Evolutionary conservation across 768 basidiomycete species (phyloP), one percentile per base, ranked within the genome.

Genomic region (Austroboletus eburneus): DNA sequence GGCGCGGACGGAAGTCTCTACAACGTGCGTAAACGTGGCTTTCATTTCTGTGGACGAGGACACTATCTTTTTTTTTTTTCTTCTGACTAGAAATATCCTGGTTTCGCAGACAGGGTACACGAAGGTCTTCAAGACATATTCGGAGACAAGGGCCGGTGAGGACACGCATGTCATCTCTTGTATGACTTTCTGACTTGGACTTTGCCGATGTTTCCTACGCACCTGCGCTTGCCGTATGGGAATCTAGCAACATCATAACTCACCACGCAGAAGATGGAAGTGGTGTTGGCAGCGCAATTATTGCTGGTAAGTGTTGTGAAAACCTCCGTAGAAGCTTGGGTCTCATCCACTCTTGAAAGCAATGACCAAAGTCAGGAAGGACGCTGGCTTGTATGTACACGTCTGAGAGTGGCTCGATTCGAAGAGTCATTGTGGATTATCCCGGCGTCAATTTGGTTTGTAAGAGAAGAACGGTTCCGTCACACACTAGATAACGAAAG

Each of bases 1-100:
- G 93, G 90, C 37, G 91, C 91, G 2, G 95, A 98, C 62, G 95
- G 95, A 3, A 88, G 85, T n/a, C 66, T 97, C 57, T 97, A 97
- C 69, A 95, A 94, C 59, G 92, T 93, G 51, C 51, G 85, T 52
- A 24, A 30, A 40, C 34, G 12, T 13, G n/a, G 38, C 32, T 43
- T 36, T 14, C 34, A 22, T 16, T 12, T 35, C 27, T 22, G 4
- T 13, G 9, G n/a, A 46, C 13, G 18, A 22, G 18, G 37, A 25
- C 10, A 27, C 36, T 54, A n/a, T 54, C 43, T 21, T 0, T 7
- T 29, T 27, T 25, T 1, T 4, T 27, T n/a, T n/a, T n/a, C n/a
- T n/a, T n/a, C 13, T 43, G n/a, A 6, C 17, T 48, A 97, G 92
- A 96, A 97, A 90, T 98, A 98, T 69, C 96, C 96, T 25, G 82